Evolutionary conservation across 805 yeast species (phyloP).

Genomic region (Myxozyma kluyveri): DNA sequence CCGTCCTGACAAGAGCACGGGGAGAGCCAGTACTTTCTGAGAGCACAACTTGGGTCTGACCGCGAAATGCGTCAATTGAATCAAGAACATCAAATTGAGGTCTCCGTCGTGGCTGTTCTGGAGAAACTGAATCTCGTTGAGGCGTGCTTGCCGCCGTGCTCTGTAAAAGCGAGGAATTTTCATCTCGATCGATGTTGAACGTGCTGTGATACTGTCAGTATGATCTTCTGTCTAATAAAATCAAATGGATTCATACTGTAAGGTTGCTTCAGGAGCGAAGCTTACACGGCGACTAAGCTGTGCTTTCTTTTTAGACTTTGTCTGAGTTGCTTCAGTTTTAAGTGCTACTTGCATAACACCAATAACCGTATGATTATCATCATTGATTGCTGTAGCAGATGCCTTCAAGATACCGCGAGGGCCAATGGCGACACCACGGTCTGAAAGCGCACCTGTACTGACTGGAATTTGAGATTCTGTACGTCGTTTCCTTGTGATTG

Average conservation of each 20-base stretch:
- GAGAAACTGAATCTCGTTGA: too few relatives aligned
- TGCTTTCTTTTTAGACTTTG: conserved; percentile 8
- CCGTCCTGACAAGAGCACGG: not conserved
- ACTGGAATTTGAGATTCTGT: conserved; percentile 8
- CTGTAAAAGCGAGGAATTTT: conserved; percentile 1
- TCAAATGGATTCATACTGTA: conserved; percentile 16
- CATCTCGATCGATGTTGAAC: conserved; percentile 21
- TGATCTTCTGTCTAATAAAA: not conserved
- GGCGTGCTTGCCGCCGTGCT: too few relatives aligned
- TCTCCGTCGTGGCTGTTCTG: too few relatives aligned
- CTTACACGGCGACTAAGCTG: conserved; percentile 57
- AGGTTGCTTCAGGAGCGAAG: conserved; percentile 49
- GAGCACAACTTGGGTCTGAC: not conserved
- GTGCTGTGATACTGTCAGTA: conserved; percentile 14
- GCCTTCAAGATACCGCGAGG: conserved; percentile 44
- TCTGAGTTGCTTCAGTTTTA: conserved; percentile 12
- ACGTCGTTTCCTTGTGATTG: conserved; percentile 13
- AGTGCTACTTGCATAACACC: conserved; percentile 39
- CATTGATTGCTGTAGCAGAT: conserved; percentile 10
- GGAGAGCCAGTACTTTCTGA: not conserved
- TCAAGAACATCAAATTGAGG: not conserved
- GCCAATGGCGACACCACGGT: not conserved
- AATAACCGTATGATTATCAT: conserved; percentile 40
- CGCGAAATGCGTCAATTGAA: not conserved
- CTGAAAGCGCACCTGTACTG: conserved; percentile 9